Base-by-base conservation (phyloP, 495 filamentous ascomycete genomes). In the Aspergillus haitiensis region DNA sequence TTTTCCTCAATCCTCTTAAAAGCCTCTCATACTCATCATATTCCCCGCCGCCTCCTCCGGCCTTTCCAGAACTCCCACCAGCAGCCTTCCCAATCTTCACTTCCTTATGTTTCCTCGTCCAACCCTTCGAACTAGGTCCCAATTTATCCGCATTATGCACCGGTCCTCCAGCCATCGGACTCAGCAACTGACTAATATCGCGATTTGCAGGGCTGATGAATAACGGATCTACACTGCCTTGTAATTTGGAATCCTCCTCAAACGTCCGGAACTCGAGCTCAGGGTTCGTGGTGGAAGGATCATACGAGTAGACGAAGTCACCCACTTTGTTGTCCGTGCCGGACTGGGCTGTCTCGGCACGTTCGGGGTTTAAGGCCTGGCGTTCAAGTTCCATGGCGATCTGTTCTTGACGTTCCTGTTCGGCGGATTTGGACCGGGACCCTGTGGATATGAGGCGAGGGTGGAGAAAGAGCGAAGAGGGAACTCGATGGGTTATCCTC, bases 271-370 rank as follows among this genome's bases (percentile, higher is more conserved):
- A 55, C n/a, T 60, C 58, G 44, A n/a, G 10, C 27, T 60, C 58
- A 2, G 58, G 58, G 33, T 13, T 16, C 7, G 58, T 55, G 33
- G 27, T 42, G 32, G 44, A 55, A 4, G 58, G 58, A 21, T 60
- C 58, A 45, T 60, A 60, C 16, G 58, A 47, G 44, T n/a, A 16
- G 16, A 5, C 2, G 45, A 32, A 9, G 33, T 50, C 44, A 21
- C 58, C 58, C 42, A 60, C 58, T 32, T 45, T 35, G 45, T 60
- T 60, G 58, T 60, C 58, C 10, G 58, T 60, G 6, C 58, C 58
- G 34, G 33, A 42, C n/a, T 40, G 52, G 45, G 58, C 15, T 15
- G 51, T 50, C 27, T 60, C 58, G 10, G 58, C 58, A 45, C 58
- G 58, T 44, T 60, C 58, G 44, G 58, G 58, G 16, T 35, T 10